A percentile compares a stretch with the other conserved stretches of the same genome.
Conservation (phyloP, 2,329 filamentous ascomycete species). For the Ilyonectria robusta region DNA sequence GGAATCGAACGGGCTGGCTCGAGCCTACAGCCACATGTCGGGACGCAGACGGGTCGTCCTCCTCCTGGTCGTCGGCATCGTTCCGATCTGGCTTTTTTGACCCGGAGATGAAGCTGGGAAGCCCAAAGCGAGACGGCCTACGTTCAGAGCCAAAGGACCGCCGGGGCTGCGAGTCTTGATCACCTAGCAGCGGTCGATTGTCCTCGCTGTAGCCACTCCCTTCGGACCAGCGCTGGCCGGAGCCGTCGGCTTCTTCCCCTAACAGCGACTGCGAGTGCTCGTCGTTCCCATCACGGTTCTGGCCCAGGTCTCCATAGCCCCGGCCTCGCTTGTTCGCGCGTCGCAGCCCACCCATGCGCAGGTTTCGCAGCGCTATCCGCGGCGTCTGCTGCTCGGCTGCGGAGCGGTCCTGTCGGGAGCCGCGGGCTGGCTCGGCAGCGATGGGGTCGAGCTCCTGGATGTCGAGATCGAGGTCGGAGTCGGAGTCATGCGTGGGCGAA, state of each 20-base stretch:
- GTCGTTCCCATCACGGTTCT: constrained; percentile 68
- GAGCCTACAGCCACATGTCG: constrained; percentile 84
- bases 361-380: constrained; percentile 78
- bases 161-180: constrained; percentile 47
- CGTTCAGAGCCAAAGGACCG: constrained; percentile 49
- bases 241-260: constrained; percentile 72
- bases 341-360: constrained; percentile 76
- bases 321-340: constrained; percentile 68
- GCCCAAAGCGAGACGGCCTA: constrained; percentile 67
- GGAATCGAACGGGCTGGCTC: constrained; percentile 81
- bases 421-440: constrained; percentile 54
- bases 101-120: constrained; percentile 77
- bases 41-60: constrained; percentile 78
- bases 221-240: constrained; percentile 70
- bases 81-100: constrained; percentile 52
- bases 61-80: constrained; percentile 65
- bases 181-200: constrained; percentile 76
- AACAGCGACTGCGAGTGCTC: constrained; percentile 79
- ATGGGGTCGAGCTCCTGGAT: constrained; percentile 84
- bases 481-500: constrained; percentile 77
- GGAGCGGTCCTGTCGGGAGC: constrained; percentile 47
- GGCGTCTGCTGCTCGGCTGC: constrained; percentile 62
- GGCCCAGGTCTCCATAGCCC: constrained; percentile 73
- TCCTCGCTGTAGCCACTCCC: constrained; percentile 77
- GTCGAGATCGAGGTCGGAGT: constrained; percentile 82